These are phyloP conservation scores for Verticillium albo-atrum DNA, from an alignment of 2,329 filamentous ascomycete genomes.

Conservation along the genomic window DNA sequence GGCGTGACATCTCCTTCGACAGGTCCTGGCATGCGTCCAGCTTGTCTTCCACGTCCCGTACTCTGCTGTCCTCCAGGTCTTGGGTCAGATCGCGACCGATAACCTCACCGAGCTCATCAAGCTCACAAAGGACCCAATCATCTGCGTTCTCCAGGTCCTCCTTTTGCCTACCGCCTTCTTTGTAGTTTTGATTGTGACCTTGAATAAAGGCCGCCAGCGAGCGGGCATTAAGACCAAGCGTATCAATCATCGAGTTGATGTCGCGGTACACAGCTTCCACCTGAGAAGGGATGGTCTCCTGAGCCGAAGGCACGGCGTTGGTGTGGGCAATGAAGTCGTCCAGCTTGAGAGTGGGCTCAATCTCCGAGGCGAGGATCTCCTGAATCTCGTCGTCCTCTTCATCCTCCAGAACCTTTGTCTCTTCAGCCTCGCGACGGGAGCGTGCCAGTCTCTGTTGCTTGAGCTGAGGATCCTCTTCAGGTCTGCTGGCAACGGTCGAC, in stretches of 20 bases:
- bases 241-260: slow-evolving; percentile 92
- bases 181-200: slow-evolving; percentile 57
- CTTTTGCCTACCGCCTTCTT: slow-evolving; percentile 51
- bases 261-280: slow-evolving; percentile 70
- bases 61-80: slow-evolving; percentile 62
- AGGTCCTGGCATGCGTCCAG: slow-evolving; percentile 65
- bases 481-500: slow-evolving; percentile 34
- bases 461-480: slow-evolving; percentile 41
- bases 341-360: slow-evolving; percentile 57
- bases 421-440: slow-evolving; percentile 52
- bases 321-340: slow-evolving; percentile 65
- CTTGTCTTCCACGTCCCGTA: slow-evolving; percentile 65
- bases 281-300: slow-evolving; percentile 56
- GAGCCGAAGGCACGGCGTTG: slow-evolving; percentile 46
- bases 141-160: slow-evolving; percentile 66
- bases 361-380: slow-evolving; percentile 53
- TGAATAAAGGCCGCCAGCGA: slow-evolving; percentile 63
- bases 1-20: slow-evolving; percentile 62
- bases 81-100: slow-evolving; percentile 59
- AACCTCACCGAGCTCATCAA: slow-evolving; percentile 62
- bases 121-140: slow-evolving; percentile 72
- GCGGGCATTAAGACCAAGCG: slow-evolving; percentile 75
- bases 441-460: slow-evolving; percentile 46
- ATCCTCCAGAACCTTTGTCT: slow-evolving; percentile 54
- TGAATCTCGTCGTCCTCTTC: slow-evolving; percentile 68